phyloP scores from a whole-genome alignment of 2,329 filamentous ascomycete species.

The Aspergillus sp. region DNA sequence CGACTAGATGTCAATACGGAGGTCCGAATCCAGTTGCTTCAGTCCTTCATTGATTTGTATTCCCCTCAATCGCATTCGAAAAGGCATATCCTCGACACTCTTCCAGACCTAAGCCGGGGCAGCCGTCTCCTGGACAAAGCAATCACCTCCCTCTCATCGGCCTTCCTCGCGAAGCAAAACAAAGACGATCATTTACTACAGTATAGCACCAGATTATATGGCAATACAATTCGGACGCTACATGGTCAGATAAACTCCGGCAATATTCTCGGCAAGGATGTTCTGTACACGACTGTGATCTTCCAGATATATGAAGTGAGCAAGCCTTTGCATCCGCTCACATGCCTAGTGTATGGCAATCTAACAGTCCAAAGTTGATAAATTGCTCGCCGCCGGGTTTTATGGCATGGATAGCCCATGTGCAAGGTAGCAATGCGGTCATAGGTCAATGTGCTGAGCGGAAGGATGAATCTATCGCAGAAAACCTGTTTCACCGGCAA shows the following conservation, averaged over 20 bases:
- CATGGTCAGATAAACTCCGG: conserved; percentile 15
- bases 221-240: conserved; percentile 17
- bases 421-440: conserved; percentile 22
- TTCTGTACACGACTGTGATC: conserved; percentile 20
- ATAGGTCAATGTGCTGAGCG: conserved; percentile 8
- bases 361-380: conserved; percentile 16
- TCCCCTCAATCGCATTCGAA: conserved; percentile 1
- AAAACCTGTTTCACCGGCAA: conserved; percentile 20
- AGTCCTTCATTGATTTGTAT: conserved; percentile 14
- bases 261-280: conserved; percentile 14
- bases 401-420: conserved; percentile 23
- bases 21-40: conserved; percentile 15
- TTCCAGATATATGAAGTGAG: conserved; percentile 24
- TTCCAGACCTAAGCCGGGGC: conserved; percentile 11
- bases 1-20: conserved; percentile 13
- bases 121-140: conserved; percentile 18
- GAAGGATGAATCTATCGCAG: conserved; percentile 7
- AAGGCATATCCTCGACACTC: conserved; percentile 12
- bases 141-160: conserved; percentile 14
- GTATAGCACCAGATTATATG: conserved; percentile 20
- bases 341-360: neutral
- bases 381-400: conserved; percentile 21
- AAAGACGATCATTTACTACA: conserved; percentile 15
- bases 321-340: neutral
- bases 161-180: conserved; percentile 18